Base-by-base conservation (phyloP, 148 eudicot species). In the Cornus kousa region DNA sequence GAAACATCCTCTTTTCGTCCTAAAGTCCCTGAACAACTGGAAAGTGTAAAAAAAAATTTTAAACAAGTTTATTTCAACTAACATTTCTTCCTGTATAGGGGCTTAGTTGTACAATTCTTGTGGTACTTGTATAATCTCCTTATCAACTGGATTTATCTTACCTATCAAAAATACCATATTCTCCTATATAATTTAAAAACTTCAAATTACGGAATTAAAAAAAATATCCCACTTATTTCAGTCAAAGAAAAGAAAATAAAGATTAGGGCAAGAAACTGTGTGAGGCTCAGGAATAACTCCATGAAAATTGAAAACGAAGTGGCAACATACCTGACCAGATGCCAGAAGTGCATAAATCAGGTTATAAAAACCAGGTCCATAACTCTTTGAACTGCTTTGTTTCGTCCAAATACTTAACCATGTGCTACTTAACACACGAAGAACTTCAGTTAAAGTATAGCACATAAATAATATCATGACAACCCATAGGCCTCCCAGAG, bases 371-470 rank as follows among this genome's bases (percentile, higher is more conserved):
- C 90, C 89, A 50, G 89, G 86, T 72, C 73, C 76, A 50, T 81
- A 83, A 80, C 79, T 74, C 72, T 60, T 78, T 43, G 89, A 82
- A 68, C 78, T 78, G 80, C 95, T 85, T 82, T 85, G 83, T 76
- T 89, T 84, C 66, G 93, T 91, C 95, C 95, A 91, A 62, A 79
- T 76, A 80, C 95, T 87, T 79, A 91, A 79, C 95, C 95, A 91
- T 59, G 92, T 91, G 87, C 95, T 91, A 78, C 95, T 91, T 39
- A 81, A 86, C 79, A 91, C 80, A 68, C 95, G 87, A 43, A 91
- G 91, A 70, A 87, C 83, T 84, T 91, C 95, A 20, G 93, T 91
- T 60, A 83, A 84, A 69, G 76, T 78, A 76, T 91, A 91, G 83
- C 93, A 91, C 78, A 76, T 70, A 77, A 91, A 82, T 68, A 91